phyloP scores from a whole-genome alignment of 2,329 filamentous ascomycete species.

The Fusarium verticillioides region DNA sequence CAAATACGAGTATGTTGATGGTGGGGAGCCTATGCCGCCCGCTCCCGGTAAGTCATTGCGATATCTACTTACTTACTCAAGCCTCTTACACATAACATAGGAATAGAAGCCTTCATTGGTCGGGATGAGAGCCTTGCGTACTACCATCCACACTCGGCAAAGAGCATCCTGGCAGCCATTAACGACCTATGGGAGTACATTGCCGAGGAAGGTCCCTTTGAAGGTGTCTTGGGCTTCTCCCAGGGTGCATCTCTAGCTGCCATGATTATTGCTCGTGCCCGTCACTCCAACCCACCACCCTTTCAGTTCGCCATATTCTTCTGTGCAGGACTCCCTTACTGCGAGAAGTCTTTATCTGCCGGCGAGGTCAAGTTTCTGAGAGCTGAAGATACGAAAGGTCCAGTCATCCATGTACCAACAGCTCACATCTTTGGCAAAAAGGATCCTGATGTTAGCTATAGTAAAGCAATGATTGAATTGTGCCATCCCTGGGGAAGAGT shows the following conservation, averaged over 20 bases:
- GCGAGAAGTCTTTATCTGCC: background rate
- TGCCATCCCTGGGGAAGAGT: constrained; percentile 5
- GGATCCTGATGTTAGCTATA: constrained; percentile 1
- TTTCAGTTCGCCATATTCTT: constrained; percentile 9
- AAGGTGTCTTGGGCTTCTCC: constrained; percentile 1
- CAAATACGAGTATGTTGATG: constrained; percentile 6
- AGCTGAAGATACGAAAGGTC: background rate
- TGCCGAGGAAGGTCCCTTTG: background rate
- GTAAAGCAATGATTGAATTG: background rate
- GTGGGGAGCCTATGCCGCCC: background rate
- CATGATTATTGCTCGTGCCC: constrained; percentile 1
- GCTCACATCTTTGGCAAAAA: constrained; percentile 1
- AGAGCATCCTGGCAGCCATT: background rate
- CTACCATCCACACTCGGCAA: background rate
- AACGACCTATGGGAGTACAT: background rate
- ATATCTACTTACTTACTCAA: background rate
- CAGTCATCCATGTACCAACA: background rate
- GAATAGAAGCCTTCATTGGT: background rate
- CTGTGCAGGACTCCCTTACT: constrained; percentile 1
- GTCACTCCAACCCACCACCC: background rate
- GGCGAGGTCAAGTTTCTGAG: background rate
- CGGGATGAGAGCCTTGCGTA: background rate
- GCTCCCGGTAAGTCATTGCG: background rate
- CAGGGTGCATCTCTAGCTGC: background rate
- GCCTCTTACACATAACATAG: background rate